Conservation (phyloP, 2,329 filamentous ascomycete genomes). For the Ceratocystis smalleyi region DNA sequence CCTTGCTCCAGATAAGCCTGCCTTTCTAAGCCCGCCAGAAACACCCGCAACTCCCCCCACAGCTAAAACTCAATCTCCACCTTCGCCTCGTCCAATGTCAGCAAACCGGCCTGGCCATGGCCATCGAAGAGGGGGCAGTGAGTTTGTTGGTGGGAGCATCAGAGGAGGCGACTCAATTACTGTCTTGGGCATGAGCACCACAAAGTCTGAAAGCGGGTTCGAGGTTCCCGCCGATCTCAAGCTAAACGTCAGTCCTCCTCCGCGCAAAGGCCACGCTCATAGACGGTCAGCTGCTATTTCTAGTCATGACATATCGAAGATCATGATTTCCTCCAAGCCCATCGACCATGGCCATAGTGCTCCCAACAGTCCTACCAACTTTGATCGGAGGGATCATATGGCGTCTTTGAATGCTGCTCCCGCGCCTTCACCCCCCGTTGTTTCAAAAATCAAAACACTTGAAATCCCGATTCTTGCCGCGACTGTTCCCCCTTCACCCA, state of each 20-base stretch:
- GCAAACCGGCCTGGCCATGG: conserved; percentile 39
- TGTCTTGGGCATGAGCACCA: conserved; percentile 53
- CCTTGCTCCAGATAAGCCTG: conserved; percentile 23
- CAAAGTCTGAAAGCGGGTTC: conserved; percentile 45
- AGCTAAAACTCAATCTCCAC: conserved; percentile 28
- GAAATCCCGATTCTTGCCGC: conserved; percentile 4
- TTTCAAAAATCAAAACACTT: neutral
- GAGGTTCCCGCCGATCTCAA: conserved; percentile 37
- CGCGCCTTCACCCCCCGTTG: neutral
- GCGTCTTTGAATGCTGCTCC: neutral
- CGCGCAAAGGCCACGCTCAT: conserved; percentile 55
- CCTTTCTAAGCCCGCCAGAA: conserved; percentile 38
- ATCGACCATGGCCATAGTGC: conserved; percentile 43
- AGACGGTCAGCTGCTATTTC: conserved; percentile 71
- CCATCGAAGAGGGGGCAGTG: conserved; percentile 68
- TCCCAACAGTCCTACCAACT: conserved; percentile 42
- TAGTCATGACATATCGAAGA: conserved; percentile 59
- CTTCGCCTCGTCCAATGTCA: conserved; percentile 39
- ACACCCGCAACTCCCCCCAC: conserved; percentile 32
- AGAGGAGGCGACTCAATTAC: conserved; percentile 42
- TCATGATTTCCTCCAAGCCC: conserved; percentile 40
- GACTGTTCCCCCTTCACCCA: neutral
- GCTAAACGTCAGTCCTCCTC: conserved; percentile 33
- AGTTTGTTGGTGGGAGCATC: conserved; percentile 66
- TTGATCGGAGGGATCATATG: conserved; percentile 22